These are phyloP conservation scores for Acacia confusa DNA, from an alignment of 306 rosid genomes.

Conservation along the genomic window DNA sequence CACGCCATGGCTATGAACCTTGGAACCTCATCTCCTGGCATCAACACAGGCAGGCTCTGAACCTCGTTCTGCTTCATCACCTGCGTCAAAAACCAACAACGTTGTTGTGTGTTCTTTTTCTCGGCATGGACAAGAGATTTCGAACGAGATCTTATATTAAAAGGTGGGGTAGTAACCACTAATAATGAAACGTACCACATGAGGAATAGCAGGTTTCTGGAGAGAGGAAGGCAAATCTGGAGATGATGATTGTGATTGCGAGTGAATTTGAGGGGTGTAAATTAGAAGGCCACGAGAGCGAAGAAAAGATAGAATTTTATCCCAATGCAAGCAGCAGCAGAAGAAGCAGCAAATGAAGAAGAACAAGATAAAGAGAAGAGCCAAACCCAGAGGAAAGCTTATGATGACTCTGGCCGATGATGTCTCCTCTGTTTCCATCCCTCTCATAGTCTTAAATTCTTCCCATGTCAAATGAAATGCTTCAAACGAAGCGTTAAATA, in stretches of 20 bases:
- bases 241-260: background rate
- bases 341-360: constrained; percentile 47
- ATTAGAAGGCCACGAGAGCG: background rate
- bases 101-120: background rate
- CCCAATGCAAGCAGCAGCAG: constrained; percentile 66
- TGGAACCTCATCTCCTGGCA: constrained; percentile 83
- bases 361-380: constrained; percentile 52
- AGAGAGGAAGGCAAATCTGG: constrained; percentile 25
- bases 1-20: constrained; percentile 69
- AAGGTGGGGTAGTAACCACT: background rate
- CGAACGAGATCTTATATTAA: too few relatives aligned
- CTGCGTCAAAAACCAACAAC: constrained; percentile 22
- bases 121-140: background rate
- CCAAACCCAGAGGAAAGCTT: constrained; percentile 63
- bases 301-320: constrained; percentile 44
- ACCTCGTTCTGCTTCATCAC: constrained; percentile 31
- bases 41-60: constrained; percentile 60
- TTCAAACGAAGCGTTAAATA: background rate
- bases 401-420: constrained; percentile 34
- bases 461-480: constrained; percentile 30
- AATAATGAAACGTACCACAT: constrained; percentile 33
- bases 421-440: constrained; percentile 38
- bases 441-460: background rate
- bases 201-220: constrained; percentile 39
- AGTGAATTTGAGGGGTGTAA: background rate